These are phyloP conservation scores for Bolboschoenus planiculmis DNA, from an alignment of 176 grass and related monocot species.

Conservation along the genomic window DNA sequence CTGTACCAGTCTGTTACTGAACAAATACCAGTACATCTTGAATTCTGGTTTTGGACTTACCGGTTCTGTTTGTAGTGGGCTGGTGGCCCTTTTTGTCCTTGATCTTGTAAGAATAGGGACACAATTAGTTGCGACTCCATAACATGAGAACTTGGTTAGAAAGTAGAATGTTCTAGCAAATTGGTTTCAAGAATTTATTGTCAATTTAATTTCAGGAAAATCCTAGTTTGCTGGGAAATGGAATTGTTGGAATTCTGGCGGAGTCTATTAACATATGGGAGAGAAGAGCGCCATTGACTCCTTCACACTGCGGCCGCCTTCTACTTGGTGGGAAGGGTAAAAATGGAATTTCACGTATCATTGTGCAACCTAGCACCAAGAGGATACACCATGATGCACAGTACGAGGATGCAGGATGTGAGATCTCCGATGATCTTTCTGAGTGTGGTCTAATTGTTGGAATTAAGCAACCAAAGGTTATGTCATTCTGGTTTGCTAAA, in stretches of 20 bases:
- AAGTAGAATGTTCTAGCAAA: neutral
- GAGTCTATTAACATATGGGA: slow-evolving; percentile 95
- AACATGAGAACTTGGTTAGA: neutral
- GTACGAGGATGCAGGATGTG: slow-evolving; percentile 84
- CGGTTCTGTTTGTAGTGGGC: neutral
- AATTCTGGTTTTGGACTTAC: neutral
- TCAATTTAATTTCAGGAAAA: slow-evolving; percentile 30
- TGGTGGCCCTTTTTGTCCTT: neutral
- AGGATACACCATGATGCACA: slow-evolving; percentile 78
- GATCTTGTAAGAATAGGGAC: neutral
- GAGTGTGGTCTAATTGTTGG: slow-evolving; percentile 83
- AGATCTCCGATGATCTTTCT: slow-evolving; percentile 75
- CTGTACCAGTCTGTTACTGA: neutral
- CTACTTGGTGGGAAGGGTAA: slow-evolving; percentile 47
- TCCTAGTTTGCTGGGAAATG: slow-evolving; percentile 69
- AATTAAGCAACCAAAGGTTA: slow-evolving; percentile 94
- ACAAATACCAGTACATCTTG: neutral
- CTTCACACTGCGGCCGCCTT: slow-evolving; percentile 77
- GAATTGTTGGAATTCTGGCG: slow-evolving; percentile 67
- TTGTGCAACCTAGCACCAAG: slow-evolving; percentile 88
- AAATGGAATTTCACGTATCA: slow-evolving; percentile 54
- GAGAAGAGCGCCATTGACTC: slow-evolving; percentile 68
- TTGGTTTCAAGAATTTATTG: neutral
- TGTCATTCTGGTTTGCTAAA: neutral
- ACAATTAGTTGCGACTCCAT: neutral